phyloP scores from a whole-genome alignment of 2,329 filamentous ascomycete genomes.

The Gliomastix tumulicola region DNA sequence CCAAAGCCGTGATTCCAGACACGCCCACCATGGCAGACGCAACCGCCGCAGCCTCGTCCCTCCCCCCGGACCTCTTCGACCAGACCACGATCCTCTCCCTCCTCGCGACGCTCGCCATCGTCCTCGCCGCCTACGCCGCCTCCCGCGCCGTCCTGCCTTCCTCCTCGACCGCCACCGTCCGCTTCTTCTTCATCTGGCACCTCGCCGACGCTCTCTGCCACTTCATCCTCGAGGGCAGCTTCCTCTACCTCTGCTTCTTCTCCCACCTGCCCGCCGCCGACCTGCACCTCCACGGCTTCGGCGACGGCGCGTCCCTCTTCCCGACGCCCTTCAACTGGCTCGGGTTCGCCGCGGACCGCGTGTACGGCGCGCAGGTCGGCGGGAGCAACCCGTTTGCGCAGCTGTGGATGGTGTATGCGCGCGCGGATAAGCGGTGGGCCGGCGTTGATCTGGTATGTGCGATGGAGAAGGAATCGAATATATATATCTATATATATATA shows the following conservation, averaged over 20 bases:
- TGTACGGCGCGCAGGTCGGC: constrained; percentile 52
- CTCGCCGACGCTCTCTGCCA: constrained; percentile 89
- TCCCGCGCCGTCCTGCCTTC: constrained; percentile 41
- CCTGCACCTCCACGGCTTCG: too few species aligned
- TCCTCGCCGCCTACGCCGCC: constrained; percentile 37
- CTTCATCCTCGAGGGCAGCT: constrained; percentile 83
- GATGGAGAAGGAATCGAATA: too few species aligned
- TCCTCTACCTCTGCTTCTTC: constrained; percentile 93
- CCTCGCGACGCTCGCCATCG: constrained; percentile 44
- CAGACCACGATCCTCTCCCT: constrained; percentile 53
- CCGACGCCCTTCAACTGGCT: constrained; percentile 47
- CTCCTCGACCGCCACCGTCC: constrained; percentile 47
- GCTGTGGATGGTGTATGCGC: constrained; percentile 64
- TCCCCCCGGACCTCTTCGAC: constrained; percentile 53
- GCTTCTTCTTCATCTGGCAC: constrained; percentile 90
- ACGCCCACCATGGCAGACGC: constrained; percentile 8
- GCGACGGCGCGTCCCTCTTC: constrained; percentile 28
- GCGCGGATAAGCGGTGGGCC: constrained; percentile 57
- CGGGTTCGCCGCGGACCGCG: constrained; percentile 30
- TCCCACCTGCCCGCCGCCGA: constrained; percentile 28
- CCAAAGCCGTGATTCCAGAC: too few species aligned
- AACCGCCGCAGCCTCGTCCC: constrained; percentile 16
- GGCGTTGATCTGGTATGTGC: constrained; percentile 46
- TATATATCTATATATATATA: not conserved
- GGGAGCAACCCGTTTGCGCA: constrained; percentile 47